Evolutionary conservation across 1,284 basidiomycete species (phyloP).

Genomic region (Xerocomus amazonicus): DNA sequence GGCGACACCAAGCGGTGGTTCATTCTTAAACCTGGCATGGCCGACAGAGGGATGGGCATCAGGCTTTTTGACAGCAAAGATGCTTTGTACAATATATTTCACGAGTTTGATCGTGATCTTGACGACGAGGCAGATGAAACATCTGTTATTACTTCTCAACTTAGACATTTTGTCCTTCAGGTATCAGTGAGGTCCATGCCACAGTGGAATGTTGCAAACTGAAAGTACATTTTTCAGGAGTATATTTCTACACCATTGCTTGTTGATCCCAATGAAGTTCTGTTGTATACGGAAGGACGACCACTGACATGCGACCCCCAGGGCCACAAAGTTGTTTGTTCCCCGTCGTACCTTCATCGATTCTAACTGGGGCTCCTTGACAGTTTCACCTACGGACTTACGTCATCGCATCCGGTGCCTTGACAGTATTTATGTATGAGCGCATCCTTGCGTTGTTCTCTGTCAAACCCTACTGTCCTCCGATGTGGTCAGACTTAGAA

Average conservation of each 20-base stretch:
- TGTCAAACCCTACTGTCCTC: slow-evolving; percentile 55
- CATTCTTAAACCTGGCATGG: slow-evolving; percentile 97
- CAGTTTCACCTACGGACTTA: slow-evolving; percentile 96
- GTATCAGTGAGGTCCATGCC: slow-evolving; percentile 42
- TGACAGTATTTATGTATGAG: slow-evolving; percentile 76
- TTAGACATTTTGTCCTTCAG: slow-evolving; percentile 97
- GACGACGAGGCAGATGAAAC: slow-evolving; percentile 39
- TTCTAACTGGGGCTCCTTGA: slow-evolving; percentile 13
- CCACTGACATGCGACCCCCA: slow-evolving; percentile 29
- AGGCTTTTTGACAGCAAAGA: slow-evolving; percentile 83
- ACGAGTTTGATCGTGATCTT: slow-evolving; percentile 73
- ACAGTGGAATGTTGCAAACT: no score
- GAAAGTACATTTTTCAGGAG: slow-evolving; percentile 51
- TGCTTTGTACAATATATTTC: slow-evolving; percentile 74
- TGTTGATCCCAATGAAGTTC: slow-evolving; percentile 60
- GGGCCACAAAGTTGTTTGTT: slow-evolving; percentile 64
- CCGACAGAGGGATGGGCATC: slow-evolving; percentile 95
- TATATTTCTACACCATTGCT: slow-evolving; percentile 79
- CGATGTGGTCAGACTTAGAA: slow-evolving; percentile 31
- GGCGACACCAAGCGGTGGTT: slow-evolving; percentile 62
- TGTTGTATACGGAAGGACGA: slow-evolving; percentile 22
- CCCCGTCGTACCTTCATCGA: slow-evolving; percentile 3
- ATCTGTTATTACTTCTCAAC: slow-evolving; percentile 77
- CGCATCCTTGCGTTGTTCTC: slow-evolving; percentile 88
- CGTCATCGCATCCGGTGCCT: slow-evolving; percentile 80